Conservation (phyloP, 2,329 filamentous ascomycete species). For the Botryotinia narcissicola region DNA sequence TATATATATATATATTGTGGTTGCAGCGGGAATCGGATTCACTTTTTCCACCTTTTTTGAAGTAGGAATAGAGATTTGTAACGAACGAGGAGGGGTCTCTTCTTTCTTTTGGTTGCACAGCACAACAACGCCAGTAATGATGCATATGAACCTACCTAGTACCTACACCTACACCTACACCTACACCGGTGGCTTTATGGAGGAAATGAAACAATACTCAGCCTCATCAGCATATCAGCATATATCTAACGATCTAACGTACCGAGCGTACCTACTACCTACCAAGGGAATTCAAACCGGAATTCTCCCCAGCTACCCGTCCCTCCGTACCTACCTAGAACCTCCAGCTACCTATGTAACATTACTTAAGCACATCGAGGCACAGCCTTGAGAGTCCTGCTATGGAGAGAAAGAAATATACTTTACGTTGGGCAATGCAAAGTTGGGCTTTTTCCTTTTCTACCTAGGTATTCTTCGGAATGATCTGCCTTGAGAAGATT, state of each 20-base stretch:
- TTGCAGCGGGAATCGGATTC: not conserved
- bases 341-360: not conserved
- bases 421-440: not conserved
- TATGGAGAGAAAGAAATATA: not conserved
- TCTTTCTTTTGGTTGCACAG: not conserved
- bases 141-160: not conserved
- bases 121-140: not conserved
- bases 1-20: not conserved
- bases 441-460: not conserved
- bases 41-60: not conserved
- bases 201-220: slow-evolving; percentile 7
- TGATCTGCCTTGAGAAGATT: slow-evolving; percentile 12
- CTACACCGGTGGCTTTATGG: slow-evolving; percentile 5
- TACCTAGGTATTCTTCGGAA: not conserved
- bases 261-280: not conserved
- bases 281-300: not conserved
- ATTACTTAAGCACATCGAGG: slow-evolving; percentile 6
- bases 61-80: not conserved
- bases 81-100: not conserved
- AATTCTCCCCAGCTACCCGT: not conserved
- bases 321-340: too few relatives aligned
- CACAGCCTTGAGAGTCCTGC: slow-evolving; percentile 14
- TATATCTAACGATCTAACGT: not conserved
- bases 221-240: not conserved
- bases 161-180: not conserved